Conservation (phyloP, 768 basidiomycete genomes). For the Leccinum broughii region DNA sequence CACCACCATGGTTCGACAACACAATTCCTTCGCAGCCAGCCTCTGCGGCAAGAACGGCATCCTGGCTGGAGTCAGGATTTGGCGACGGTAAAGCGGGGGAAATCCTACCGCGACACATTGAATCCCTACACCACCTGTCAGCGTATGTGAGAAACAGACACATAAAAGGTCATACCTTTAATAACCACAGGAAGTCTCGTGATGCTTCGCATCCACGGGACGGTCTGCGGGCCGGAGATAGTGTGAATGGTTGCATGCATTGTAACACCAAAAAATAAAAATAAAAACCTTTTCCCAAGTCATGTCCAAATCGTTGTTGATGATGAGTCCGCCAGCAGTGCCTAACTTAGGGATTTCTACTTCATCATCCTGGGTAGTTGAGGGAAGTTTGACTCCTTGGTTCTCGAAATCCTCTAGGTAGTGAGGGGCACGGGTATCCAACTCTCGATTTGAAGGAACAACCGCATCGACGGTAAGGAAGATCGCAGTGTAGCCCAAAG, state of each 20-base stretch:
- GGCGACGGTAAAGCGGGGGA: neutral
- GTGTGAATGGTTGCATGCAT: neutral
- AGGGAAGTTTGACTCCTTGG: slow-evolving; percentile 28
- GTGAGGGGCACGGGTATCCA: slow-evolving; percentile 64
- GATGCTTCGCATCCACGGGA: slow-evolving; percentile 72
- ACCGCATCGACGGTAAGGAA: slow-evolving; percentile 91
- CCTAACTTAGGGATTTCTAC: slow-evolving; percentile 48
- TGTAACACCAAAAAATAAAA: slow-evolving; percentile 4
- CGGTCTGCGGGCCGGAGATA: slow-evolving; percentile 47
- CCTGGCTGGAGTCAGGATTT: slow-evolving; percentile 44
- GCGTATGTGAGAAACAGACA: neutral
- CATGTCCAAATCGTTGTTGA: slow-evolving; percentile 72
- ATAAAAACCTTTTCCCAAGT: slow-evolving; percentile 64
- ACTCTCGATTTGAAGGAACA: slow-evolving; percentile 79
- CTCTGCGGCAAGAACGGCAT: slow-evolving; percentile 82
- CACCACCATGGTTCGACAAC: slow-evolving; percentile 89
- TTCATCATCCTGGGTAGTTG: slow-evolving; percentile 30
- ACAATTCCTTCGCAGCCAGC: slow-evolving; percentile 86
- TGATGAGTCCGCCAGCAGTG: slow-evolving; percentile 66
- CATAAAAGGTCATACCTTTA: slow-evolving; percentile 49
- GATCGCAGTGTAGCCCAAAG: slow-evolving; percentile 81
- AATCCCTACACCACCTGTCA: slow-evolving; percentile 46
- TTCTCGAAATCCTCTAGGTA: slow-evolving; percentile 56
- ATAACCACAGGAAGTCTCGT: slow-evolving; percentile 72
- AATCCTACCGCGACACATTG: slow-evolving; percentile 64